Conservation (phyloP, 495 filamentous ascomycete species). For the Podospora pseudoanserina region DNA sequence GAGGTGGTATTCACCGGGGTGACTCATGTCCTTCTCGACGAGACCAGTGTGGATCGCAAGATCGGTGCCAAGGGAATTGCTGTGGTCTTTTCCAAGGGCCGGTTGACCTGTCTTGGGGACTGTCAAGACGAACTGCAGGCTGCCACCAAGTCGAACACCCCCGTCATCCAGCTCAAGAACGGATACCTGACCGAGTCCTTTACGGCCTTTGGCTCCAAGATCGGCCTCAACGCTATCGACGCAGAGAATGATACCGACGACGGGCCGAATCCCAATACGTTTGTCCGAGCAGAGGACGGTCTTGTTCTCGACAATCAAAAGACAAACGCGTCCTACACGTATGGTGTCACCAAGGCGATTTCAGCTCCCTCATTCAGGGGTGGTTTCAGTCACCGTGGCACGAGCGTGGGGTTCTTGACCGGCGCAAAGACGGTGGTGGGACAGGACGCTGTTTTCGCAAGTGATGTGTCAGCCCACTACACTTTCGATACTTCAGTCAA, state of each 20-base stretch:
- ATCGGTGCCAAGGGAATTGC: slow-evolving; percentile 23
- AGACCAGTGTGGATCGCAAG: neutral
- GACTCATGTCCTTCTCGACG: slow-evolving; percentile 37
- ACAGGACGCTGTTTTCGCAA: slow-evolving; percentile 36
- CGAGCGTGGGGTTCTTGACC: slow-evolving; percentile 46
- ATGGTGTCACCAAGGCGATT: slow-evolving; percentile 48
- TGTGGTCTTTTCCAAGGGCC: slow-evolving; percentile 45
- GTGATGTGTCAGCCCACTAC: slow-evolving; percentile 46
- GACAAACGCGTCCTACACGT: slow-evolving; percentile 38
- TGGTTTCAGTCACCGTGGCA: slow-evolving; percentile 41
- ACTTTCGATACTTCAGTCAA: slow-evolving; percentile 37
- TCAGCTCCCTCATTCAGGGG: slow-evolving; percentile 38
- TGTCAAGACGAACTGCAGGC: slow-evolving; percentile 37
- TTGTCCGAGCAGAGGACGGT: slow-evolving; percentile 46
- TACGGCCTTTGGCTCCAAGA: slow-evolving; percentile 48
- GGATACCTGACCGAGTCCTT: slow-evolving; percentile 55
- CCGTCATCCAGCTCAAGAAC: slow-evolving; percentile 47
- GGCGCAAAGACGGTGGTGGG: slow-evolving; percentile 34
- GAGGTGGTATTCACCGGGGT: slow-evolving; percentile 50
- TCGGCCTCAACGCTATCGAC: slow-evolving; percentile 58
- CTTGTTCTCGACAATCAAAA: slow-evolving; percentile 45
- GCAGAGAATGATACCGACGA: slow-evolving; percentile 49
- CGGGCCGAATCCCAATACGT: slow-evolving; percentile 34
- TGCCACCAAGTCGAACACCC: slow-evolving; percentile 27
- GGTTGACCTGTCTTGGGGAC: slow-evolving; percentile 47